A percentile compares a stretch with the other conserved stretches of the same genome.
Conservation (phyloP, 1,284 basidiomycete species). For the Sanghuangporus baumii region DNA sequence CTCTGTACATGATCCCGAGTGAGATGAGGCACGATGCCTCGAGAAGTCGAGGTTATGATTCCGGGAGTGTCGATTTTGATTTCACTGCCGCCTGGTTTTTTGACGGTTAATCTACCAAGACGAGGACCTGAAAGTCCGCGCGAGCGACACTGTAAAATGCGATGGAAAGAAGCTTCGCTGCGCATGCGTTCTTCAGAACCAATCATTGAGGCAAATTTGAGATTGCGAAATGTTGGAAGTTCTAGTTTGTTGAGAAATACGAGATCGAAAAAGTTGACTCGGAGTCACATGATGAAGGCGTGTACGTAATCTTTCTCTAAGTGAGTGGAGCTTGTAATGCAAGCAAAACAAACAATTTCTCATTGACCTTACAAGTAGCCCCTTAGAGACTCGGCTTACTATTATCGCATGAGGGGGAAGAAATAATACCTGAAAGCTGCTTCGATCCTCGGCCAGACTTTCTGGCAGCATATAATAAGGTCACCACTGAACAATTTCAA, state of each 20-base stretch:
- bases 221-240: not conserved
- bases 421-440: too few relatives aligned
- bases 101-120: conserved; percentile 2
- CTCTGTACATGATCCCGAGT: conserved; percentile 53
- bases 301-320: too few relatives aligned
- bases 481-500: too few relatives aligned
- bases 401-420: too few relatives aligned
- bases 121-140: conserved; percentile 6
- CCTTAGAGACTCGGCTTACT: too few relatives aligned
- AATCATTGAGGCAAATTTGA: not conserved
- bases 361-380: too few relatives aligned
- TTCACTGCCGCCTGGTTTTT: not conserved
- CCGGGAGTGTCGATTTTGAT: conserved; percentile 53
- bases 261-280: not conserved
- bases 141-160: not conserved
- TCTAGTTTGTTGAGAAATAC: not conserved
- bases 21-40: conserved; percentile 70
- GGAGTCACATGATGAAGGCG: not conserved
- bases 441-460: too few relatives aligned
- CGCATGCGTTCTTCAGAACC: not conserved
- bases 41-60: conserved; percentile 56
- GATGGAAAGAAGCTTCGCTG: conserved; percentile 1
- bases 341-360: too few relatives aligned
- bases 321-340: too few relatives aligned
- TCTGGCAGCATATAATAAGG: too few relatives aligned